Evolutionary conservation across 768 basidiomycete species (phyloP), one percentile per base, ranked within the genome.

Genomic region (Fibroporia radiculosa): DNA sequence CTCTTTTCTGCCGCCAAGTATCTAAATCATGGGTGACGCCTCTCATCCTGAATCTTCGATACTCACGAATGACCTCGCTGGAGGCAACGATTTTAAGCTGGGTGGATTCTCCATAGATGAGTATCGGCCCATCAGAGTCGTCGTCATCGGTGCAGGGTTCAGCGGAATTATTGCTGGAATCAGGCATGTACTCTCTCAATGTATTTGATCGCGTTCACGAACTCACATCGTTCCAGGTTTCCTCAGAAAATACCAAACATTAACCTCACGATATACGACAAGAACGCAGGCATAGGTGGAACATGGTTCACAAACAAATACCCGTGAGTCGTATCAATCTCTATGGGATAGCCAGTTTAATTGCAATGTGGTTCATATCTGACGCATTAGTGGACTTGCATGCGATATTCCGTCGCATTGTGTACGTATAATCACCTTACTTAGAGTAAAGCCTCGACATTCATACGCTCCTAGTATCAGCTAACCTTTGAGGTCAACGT

Each of bases 381-480:
- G 34, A 26, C 22, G 18, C 11, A 14, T 38, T 6, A 55, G 77
- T 66, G 77, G 78, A 7, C 56, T 80, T 8, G 70, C 74, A n/a
- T 82, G 80, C 51, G 80, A 81, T 53, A 70, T 80, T 18, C 78
- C 78, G 10, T 68, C 78, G 1, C 76, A 77, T 46, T 68, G 66
- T 29, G 77, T 78, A 54, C 51, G 23, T 41, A n/a, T 20, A 11
- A 14, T n/a, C 26, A 48, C 4, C 2, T 14, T n/a, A 24, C 31
- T 41, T 14, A 27, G 46, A 13, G 19, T n/a, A 13, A 37, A 7
- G 18, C 38, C 12, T 36, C 16, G 23, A 33, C 54, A 39, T 26
- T 18, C 41, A 26, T 4, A 11, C n/a, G 16, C 26, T 11, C 18
- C 3, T 42, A 81, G 77, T 78, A 79, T 51, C 78, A 81, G 58